Conservation (phyloP, 2,329 filamentous ascomycete genomes). For the Colletotrichum chrysophilum region DNA sequence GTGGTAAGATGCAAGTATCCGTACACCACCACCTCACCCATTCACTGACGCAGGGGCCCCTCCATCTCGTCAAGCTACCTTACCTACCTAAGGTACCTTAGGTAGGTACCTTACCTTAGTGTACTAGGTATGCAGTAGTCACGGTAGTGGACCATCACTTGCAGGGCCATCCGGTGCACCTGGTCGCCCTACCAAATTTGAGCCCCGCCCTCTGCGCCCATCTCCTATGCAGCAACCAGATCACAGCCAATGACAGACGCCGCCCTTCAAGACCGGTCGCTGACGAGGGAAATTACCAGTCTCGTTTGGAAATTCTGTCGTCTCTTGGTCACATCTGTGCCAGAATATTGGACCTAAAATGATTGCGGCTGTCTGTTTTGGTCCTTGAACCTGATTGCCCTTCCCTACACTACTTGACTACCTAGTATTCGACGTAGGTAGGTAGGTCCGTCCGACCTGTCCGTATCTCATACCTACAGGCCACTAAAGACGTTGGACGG, state of each 20-base stretch:
- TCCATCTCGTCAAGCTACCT: background rate
- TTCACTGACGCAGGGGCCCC: background rate
- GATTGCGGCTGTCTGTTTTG: background rate
- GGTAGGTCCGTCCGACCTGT: background rate
- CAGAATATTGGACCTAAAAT: background rate
- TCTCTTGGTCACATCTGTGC: background rate
- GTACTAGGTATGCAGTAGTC: too few species aligned
- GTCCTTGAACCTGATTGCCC: background rate
- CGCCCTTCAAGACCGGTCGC: conserved; percentile 4
- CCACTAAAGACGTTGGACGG: background rate
- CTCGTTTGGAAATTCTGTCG: conserved; percentile 7
- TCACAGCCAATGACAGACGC: background rate
- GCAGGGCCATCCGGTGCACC: background rate
- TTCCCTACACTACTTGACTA: background rate
- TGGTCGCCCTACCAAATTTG: background rate
- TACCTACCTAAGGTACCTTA: background rate
- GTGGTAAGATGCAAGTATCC: background rate
- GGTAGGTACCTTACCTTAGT: background rate
- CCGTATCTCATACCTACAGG: background rate
- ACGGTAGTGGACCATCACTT: background rate
- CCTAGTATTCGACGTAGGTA: background rate
- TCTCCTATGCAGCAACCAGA: background rate
- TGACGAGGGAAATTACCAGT: conserved; percentile 10
- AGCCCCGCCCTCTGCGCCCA: background rate
- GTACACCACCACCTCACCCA: background rate